These are phyloP conservation scores for Chlorencoelia australis DNA, from an alignment of 2,329 filamentous ascomycete genomes.

Conservation along the genomic window DNA sequence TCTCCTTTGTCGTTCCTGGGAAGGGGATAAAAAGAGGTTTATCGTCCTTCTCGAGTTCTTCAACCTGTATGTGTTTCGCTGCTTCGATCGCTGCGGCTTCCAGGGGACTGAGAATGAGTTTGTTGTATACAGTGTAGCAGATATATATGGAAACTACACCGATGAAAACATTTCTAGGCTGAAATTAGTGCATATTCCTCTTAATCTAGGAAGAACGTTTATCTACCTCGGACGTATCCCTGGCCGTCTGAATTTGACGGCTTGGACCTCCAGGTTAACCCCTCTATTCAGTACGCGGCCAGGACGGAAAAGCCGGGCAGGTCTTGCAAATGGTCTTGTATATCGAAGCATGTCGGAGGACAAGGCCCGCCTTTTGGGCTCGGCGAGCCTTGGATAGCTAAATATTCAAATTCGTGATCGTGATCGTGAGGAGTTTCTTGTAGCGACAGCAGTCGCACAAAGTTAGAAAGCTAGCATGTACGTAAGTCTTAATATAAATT, in stretches of 20 bases:
- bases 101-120: constrained; percentile 37
- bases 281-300: constrained; percentile 12
- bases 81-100: constrained; percentile 26
- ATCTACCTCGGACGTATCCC: constrained; percentile 11
- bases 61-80: constrained; percentile 34
- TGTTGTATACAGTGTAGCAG: constrained; percentile 35
- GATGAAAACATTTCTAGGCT: constrained; percentile 20
- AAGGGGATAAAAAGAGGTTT: constrained; percentile 50
- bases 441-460: too few species aligned
- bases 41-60: constrained; percentile 34
- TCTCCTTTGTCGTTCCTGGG: constrained; percentile 43
- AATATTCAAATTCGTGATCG: too few species aligned
- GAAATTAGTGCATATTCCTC: constrained; percentile 1
- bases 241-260: constrained; percentile 18
- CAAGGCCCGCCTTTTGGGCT: constrained; percentile 22
- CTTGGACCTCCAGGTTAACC: too few species aligned
- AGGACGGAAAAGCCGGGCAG: too few species aligned
- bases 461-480: too few species aligned
- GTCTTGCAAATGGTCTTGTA: constrained; percentile 12
- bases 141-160: constrained; percentile 27
- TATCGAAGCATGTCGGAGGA: constrained; percentile 20
- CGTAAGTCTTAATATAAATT: too few species aligned
- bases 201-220: neutral
- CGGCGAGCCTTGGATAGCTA: constrained; percentile 17
- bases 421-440: too few species aligned